Evolutionary conservation across 176 grass and related monocot genomes (phyloP).

Genomic region (Phragmites australis): DNA sequence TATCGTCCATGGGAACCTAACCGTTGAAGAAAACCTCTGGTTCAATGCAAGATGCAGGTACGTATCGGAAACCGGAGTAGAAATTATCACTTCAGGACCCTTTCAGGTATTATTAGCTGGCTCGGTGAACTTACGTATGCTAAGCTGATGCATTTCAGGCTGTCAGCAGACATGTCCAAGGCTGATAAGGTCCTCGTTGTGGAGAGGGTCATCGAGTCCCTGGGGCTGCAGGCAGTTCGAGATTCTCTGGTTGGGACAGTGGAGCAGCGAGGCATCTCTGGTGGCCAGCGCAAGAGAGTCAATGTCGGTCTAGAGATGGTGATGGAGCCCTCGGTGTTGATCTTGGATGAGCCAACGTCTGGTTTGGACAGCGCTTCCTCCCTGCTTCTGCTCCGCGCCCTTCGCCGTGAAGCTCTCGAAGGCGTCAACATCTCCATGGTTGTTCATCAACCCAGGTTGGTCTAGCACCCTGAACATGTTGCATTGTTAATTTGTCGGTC

Average conservation of each 20-base stretch:
- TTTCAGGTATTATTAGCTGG: not conserved
- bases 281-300: slow-evolving; percentile 90
- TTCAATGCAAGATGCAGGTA: slow-evolving; percentile 99
- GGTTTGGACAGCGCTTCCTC: slow-evolving; percentile 98
- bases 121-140: not conserved
- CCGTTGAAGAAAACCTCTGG: slow-evolving; percentile 97
- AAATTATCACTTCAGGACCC: not conserved
- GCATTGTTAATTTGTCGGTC: not conserved
- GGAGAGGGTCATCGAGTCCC: slow-evolving; percentile 89
- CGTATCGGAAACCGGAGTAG: not conserved
- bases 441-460: slow-evolving; percentile 95
- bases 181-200: slow-evolving; percentile 93
- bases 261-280: slow-evolving; percentile 89
- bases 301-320: slow-evolving; percentile 98
- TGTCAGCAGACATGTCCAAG: slow-evolving; percentile 88
- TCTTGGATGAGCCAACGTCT: slow-evolving; percentile 91
- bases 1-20: slow-evolving; percentile 95
- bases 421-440: slow-evolving; percentile 99
- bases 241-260: slow-evolving; percentile 89
- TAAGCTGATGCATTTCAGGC: slow-evolving; percentile 46
- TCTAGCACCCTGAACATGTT: too few species aligned
- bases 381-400: slow-evolving; percentile 76
- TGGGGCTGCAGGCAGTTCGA: slow-evolving; percentile 82
- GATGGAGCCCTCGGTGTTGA: slow-evolving; percentile 92
- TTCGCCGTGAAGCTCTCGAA: slow-evolving; percentile 84